Evolutionary conservation across 345 rosid species (phyloP), one percentile per base, ranked within the genome.

Genomic region (Citrus trifoliata): DNA sequence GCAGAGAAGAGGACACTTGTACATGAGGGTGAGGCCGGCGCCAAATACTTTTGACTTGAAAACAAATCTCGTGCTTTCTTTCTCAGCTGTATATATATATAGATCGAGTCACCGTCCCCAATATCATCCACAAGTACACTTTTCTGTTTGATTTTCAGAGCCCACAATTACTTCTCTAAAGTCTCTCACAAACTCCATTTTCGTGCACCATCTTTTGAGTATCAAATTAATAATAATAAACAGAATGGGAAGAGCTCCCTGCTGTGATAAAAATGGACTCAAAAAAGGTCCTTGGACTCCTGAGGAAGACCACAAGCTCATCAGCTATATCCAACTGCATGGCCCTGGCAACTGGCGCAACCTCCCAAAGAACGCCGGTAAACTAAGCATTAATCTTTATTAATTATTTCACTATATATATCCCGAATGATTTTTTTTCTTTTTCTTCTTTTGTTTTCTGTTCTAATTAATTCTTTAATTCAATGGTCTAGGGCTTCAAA

Each of bases 211-310:
- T 28, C 67, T 73, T 10, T 9, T 33, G 35, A 33, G 35, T 33
- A 0, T 4, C 35, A 33, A 33, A 33, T 33, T 33, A 46, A 46
- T 46, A 46, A 42, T 37, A 40, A 21, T 38, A 27, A 61, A 61
- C 46, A 75, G 67, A 76, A 93, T 91, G 95, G 94, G 95, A 75
- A 88, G 97, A 85, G 83, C 94, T 53, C 97, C 97, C 42, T 93
- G 97, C 82, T 91, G 95, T 79, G 94, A 88, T 72, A 93, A 91
- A 83, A 85, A 87, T 82, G 94, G 94, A 38, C 88, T 91, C 82
- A 93, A 90, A 91, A 93, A 89, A 73, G 97, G 97, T 70, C 97
- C 94, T 69, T 93, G 97, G 97, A 90, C 94, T 19, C 80, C 91
- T 3, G 94, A 93, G 75, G 97, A 93, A 73, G 97, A 93, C 76